These are phyloP conservation scores for Microsporum ferrugineum DNA, from an alignment of 2,329 filamentous ascomycete species.

Conservation along the genomic window DNA sequence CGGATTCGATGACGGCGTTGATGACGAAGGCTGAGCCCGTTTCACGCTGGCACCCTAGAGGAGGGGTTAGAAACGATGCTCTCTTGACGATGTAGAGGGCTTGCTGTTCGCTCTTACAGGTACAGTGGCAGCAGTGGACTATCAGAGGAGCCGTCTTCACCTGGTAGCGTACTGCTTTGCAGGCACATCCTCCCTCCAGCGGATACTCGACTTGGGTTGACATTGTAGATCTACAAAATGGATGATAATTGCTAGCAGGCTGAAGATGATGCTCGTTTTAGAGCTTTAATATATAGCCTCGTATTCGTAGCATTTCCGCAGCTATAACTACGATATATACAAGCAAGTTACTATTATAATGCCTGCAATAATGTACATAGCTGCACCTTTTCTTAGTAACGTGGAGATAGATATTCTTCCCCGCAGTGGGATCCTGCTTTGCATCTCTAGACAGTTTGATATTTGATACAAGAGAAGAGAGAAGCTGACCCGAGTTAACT, in stretches of 20 bases:
- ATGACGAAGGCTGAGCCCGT: slow-evolving; percentile 31
- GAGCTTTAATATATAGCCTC: no score
- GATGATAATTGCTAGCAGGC: not conserved
- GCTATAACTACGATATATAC: no score
- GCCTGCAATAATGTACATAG: no score
- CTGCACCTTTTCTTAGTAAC: no score
- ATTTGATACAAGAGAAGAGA: not conserved
- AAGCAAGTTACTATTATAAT: no score
- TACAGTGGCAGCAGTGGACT: slow-evolving; percentile 41
- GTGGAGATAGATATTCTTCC: no score
- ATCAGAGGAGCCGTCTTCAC: slow-evolving; percentile 24
- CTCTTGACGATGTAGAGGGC: not conserved
- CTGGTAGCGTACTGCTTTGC: slow-evolving; percentile 20
- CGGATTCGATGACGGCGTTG: slow-evolving; percentile 36
- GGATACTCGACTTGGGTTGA: slow-evolving; percentile 15
- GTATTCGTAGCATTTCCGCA: no score
- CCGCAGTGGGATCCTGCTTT: not conserved
- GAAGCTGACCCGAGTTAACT: not conserved
- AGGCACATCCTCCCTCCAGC: slow-evolving; percentile 20
- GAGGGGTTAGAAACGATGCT: not conserved
- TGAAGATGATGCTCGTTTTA: no score
- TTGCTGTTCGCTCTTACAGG: slow-evolving; percentile 11
- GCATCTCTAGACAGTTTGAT: not conserved
- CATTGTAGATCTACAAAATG: not conserved
- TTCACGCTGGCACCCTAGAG: slow-evolving; percentile 34